Evolutionary conservation across 1,284 basidiomycete genomes (phyloP), one percentile per base, ranked within the genome.

Genomic region (Phylloporus sp.): DNA sequence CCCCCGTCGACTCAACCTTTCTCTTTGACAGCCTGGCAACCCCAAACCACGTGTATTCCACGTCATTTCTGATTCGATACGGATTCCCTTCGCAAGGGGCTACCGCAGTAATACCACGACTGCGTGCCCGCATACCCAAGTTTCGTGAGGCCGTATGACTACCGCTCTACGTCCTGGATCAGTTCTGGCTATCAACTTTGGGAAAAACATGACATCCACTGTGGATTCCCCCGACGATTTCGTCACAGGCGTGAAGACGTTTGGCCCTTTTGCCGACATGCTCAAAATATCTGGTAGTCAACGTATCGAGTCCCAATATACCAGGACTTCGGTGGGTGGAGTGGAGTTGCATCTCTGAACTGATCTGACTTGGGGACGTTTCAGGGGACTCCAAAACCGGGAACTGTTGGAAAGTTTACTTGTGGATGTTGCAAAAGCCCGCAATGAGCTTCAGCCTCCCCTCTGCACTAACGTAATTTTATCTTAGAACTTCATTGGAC

Each of bases 21-120:
- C 55, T 14, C 32, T 32, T 35, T 57, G 57, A 47, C 70, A 98
- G 93, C 87, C 93, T 63, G 97, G 98, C 58, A 99, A 99, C 80
- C 91, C 95, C 8, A 88, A 87, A 76, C 98, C 98, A 59, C 92
- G 97, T 61, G 92, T 99, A 69, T 99, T 99, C 82, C 93, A 94
- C 69, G 86, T 99, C 19, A 84, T 88, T 43, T 89, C 93, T 70
- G 95, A 98, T 77, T 79, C 94, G 98, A n/a, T 99, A 98, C 77
- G 97, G 97, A 37, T 99, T 99, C 85, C 97, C 97, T 72, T 99
- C 97, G 0, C 90, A 96, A 74, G 98, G 97, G 20, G 94, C 98
- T 75, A 84, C 89, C 0, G 86, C 91, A 45, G 90, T 98, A 55
- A 87, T 98, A 57, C 86, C 89, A 60, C 91, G 94, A 62, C 83